Conservation (phyloP, 441 rosid species). For the Erodium trifolium region DNA sequence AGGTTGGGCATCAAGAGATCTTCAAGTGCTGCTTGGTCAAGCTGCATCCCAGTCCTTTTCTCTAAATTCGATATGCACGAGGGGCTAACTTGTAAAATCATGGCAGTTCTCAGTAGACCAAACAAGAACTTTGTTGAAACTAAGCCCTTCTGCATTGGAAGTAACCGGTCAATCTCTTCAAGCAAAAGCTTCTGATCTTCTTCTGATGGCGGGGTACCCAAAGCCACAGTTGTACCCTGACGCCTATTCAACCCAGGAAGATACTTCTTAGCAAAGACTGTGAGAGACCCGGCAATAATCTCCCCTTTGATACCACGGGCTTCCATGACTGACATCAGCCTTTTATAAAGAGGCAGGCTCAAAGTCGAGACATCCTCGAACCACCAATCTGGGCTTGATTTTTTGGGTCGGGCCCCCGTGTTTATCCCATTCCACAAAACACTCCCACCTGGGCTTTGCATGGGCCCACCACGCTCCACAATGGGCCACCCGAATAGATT, state of each 20-base stretch:
- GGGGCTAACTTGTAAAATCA: constrained; percentile 61
- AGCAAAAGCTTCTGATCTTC: constrained; percentile 73
- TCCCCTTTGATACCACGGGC: constrained; percentile 69
- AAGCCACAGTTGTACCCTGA: constrained; percentile 50
- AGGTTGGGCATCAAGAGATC: constrained; percentile 93
- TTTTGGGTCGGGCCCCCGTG: constrained; percentile 77
- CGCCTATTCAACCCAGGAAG: constrained; percentile 78
- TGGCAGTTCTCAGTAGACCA: constrained; percentile 81
- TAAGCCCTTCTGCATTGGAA: constrained; percentile 72
- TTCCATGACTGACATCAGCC: constrained; percentile 64
- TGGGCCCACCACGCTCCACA: constrained; percentile 76
- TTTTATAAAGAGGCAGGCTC: constrained; percentile 66
- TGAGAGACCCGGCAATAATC: constrained; percentile 66
- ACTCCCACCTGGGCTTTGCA: constrained; percentile 97
- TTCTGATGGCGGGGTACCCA: constrained; percentile 55
- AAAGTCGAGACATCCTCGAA: constrained; percentile 74
- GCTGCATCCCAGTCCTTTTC: constrained; percentile 89
- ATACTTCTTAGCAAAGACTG: constrained; percentile 65
- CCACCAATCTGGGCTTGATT: constrained; percentile 87
- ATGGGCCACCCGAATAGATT: constrained; percentile 90
- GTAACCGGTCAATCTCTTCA: constrained; percentile 61
- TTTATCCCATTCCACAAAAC: constrained; percentile 96
- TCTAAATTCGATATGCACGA: constrained; percentile 58
- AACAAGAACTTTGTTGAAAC: constrained; percentile 70
- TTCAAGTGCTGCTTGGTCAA: constrained; percentile 86